phyloP scores from a whole-genome alignment of 495 filamentous ascomycete species.

The Lasiosphaeriaceae sp. region DNA sequence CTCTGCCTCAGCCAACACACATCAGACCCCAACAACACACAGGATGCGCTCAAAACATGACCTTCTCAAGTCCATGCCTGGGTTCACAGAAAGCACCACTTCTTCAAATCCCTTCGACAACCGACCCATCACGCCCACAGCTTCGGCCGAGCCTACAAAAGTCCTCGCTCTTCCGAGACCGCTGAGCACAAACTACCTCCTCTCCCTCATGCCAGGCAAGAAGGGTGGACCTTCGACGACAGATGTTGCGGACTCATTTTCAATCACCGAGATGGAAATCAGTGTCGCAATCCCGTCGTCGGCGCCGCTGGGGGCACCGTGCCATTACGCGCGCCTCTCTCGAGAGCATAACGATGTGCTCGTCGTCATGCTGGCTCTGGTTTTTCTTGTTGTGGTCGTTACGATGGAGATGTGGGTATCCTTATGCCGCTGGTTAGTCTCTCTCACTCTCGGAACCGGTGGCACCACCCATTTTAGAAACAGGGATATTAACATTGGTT shows the following conservation, averaged over 20 bases:
- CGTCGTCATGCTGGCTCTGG: slow-evolving; percentile 30
- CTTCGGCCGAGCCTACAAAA: not conserved
- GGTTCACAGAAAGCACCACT: slow-evolving; percentile 13
- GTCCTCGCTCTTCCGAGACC: slow-evolving; percentile 15
- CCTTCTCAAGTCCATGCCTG: not conserved
- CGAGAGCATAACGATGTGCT: slow-evolving; percentile 40
- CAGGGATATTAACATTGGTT: not conserved
- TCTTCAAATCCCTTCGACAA: slow-evolving; percentile 23
- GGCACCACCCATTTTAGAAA: not conserved
- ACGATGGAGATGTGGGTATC: slow-evolving; percentile 33
- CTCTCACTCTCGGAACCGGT: too few species aligned
- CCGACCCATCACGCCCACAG: slow-evolving; percentile 16
- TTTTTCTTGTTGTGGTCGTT: slow-evolving; percentile 32
- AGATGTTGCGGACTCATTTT: slow-evolving; percentile 6
- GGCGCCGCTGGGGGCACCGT: slow-evolving; percentile 6
- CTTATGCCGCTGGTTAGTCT: slow-evolving; percentile 30
- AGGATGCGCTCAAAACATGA: not conserved
- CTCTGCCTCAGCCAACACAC: not conserved
- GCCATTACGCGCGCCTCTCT: slow-evolving; percentile 4
- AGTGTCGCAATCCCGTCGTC: slow-evolving; percentile 3
- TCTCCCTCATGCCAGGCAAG: not conserved
- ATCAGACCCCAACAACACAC: not conserved
- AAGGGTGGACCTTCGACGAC: not conserved
- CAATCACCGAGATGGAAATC: slow-evolving; percentile 16
- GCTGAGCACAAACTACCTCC: slow-evolving; percentile 17